Conservation (phyloP, 73 alveolate genomes). For the Tetrahymena elliotti region DNA sequence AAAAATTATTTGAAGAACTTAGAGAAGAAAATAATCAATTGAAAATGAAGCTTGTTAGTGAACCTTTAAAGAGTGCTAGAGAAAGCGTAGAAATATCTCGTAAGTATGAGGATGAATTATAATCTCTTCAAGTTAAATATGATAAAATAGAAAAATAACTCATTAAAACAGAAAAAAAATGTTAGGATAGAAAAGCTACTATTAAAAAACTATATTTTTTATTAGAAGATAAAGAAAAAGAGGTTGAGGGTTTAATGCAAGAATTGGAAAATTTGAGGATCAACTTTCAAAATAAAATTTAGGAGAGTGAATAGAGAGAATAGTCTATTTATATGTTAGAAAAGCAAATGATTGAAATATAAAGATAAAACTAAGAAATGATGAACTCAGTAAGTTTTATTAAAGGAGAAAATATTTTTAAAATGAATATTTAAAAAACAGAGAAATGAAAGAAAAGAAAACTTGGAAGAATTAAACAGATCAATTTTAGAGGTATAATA, state of each 20-base stretch:
- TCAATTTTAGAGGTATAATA: background rate
- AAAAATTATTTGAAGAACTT: background rate
- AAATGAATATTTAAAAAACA: background rate
- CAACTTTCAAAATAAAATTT: background rate
- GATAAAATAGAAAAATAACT: background rate
- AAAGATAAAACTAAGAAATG: background rate
- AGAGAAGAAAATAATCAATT: background rate
- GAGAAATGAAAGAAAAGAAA: background rate
- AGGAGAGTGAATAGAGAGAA: background rate
- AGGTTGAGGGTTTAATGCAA: background rate
- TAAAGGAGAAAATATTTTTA: background rate
- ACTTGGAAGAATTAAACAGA: background rate
- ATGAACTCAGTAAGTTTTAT: background rate
- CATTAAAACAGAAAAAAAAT: background rate
- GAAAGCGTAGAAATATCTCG: background rate
- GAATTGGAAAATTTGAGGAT: background rate
- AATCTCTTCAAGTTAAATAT: background rate
- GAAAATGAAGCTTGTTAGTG: background rate
- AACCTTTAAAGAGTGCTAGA: background rate
- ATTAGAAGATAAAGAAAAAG: background rate
- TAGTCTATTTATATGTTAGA: background rate
- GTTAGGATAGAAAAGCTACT: background rate
- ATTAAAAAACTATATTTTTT: background rate
- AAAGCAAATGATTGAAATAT: background rate
- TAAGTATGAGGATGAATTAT: background rate